These are phyloP conservation scores for Pilaira anomala DNA, from an alignment of 192 early-diverging fungal genomes.

Conservation along the genomic window DNA sequence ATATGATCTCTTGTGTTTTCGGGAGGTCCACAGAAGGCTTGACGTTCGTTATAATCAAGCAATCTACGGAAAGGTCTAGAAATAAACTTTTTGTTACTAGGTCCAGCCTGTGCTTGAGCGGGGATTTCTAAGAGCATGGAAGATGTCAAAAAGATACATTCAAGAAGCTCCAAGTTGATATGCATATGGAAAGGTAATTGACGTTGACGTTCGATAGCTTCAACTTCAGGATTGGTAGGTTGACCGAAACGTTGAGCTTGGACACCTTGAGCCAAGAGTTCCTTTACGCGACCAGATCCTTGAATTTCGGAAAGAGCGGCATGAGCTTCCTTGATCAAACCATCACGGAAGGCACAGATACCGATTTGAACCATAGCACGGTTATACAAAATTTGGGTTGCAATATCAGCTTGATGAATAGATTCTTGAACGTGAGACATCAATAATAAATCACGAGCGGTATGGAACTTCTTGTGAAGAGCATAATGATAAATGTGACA, in stretches of 20 bases:
- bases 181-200: constrained; percentile 99
- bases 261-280: constrained; percentile 87
- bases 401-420: constrained; percentile 82
- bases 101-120: constrained; percentile 78
- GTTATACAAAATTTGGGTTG: constrained; percentile 95
- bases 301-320: constrained; percentile 87
- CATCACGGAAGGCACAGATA: constrained; percentile 92
- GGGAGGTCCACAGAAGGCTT: constrained; percentile 93
- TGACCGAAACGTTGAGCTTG: constrained; percentile 69
- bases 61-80: constrained; percentile 90
- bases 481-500: constrained; percentile 98
- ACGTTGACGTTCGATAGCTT: constrained; percentile 88
- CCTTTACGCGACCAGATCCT: constrained; percentile 80
- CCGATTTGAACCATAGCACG: constrained; percentile 95
- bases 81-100: constrained; percentile 68
- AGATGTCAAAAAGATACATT: constrained; percentile 93
- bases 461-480: constrained; percentile 91
- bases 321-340: constrained; percentile 86
- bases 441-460: constrained; percentile 92
- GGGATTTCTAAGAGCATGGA: constrained; percentile 99
- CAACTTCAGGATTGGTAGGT: constrained; percentile 71
- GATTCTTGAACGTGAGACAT: constrained; percentile 99
- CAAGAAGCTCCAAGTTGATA: constrained; percentile 97
- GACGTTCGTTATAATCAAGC: constrained; percentile 93
- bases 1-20: constrained; percentile 99